phyloP scores from a whole-genome alignment of 2,329 filamentous ascomycete genomes.

The Passalora sequoiae region DNA sequence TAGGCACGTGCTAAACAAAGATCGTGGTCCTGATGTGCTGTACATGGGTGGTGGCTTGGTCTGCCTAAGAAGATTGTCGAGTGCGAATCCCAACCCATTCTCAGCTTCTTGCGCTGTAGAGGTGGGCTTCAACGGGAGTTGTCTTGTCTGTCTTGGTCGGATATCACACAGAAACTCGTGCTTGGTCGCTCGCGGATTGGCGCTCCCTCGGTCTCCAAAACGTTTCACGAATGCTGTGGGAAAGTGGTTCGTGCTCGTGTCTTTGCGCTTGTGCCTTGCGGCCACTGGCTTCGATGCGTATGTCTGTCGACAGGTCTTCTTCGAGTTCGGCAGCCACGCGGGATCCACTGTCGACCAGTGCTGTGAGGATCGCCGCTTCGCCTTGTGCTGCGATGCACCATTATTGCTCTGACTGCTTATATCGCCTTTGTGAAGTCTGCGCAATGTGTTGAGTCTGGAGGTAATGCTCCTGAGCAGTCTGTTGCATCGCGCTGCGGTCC shows the following conservation, averaged over 20 bases:
- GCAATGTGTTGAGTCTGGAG: constrained; percentile 13
- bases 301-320: constrained; percentile 9
- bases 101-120: constrained; percentile 6
- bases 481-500: constrained; percentile 22
- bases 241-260: constrained; percentile 1
- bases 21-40: constrained; percentile 33
- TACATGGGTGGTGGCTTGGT: background rate
- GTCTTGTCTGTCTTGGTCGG: background rate
- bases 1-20: constrained; percentile 38
- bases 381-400: background rate
- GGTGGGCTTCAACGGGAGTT: constrained; percentile 8
- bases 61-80: constrained; percentile 1
- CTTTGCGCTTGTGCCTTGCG: background rate
- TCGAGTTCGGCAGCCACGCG: constrained; percentile 15
- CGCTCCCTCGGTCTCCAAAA: no score
- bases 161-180: no score
- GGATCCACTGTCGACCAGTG: constrained; percentile 18
- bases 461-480: constrained; percentile 20
- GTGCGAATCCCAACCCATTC: background rate
- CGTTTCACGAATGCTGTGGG: constrained; percentile 19
- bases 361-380: constrained; percentile 1
- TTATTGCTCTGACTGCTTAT: background rate
- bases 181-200: background rate
- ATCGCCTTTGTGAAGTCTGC: constrained; percentile 9
- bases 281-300: constrained; percentile 11